A percentile compares a stretch with the other conserved stretches of the same genome.
These are phyloP conservation scores for Cercospora janseana DNA, from an alignment of 2,329 filamentous ascomycete genomes.

Conservation along the genomic window DNA sequence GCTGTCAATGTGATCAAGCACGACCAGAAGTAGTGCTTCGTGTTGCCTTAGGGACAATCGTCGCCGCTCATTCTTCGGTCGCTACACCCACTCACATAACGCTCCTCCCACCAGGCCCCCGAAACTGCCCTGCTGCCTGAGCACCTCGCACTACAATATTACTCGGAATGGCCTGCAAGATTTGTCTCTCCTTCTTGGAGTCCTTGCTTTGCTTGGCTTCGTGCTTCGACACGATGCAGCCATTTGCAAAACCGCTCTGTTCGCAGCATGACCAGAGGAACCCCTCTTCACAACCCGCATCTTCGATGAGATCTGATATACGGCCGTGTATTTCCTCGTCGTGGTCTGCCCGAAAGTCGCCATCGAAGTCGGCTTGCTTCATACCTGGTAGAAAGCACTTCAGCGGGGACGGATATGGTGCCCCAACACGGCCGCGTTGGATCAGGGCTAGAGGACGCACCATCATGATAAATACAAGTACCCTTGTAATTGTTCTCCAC, in stretches of 20 bases:
- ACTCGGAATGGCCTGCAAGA: not conserved
- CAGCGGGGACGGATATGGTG: too few relatives aligned
- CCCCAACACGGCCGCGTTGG: not conserved
- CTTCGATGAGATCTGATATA: too few relatives aligned
- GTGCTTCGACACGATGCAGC: constrained; percentile 9
- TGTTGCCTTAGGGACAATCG: too few relatives aligned
- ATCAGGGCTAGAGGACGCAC: not conserved
- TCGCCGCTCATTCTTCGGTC: not conserved
- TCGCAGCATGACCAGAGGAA: constrained; percentile 4
- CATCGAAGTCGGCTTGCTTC: not conserved
- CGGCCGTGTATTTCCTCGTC: not conserved
- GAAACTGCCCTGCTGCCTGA: not conserved
- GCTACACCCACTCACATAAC: not conserved
- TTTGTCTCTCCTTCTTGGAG: not conserved
- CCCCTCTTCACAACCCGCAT: not conserved
- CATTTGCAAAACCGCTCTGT: not conserved
- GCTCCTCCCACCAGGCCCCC: constrained; percentile 1
- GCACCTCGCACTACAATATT: not conserved
- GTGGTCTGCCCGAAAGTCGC: constrained; percentile 3
- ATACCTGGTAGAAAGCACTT: too few relatives aligned
- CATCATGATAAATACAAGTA: constrained; percentile 11
- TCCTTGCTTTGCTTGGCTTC: not conserved
- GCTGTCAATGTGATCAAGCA: too few relatives aligned
- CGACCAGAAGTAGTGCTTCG: too few relatives aligned
- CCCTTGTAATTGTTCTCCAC: constrained; percentile 1